Percentiles rank a stretch among this genome's conserved stretches.
phyloP scores from a whole-genome alignment of 192 early-diverging fungal species.

The Linnemannia elongata region DNA sequence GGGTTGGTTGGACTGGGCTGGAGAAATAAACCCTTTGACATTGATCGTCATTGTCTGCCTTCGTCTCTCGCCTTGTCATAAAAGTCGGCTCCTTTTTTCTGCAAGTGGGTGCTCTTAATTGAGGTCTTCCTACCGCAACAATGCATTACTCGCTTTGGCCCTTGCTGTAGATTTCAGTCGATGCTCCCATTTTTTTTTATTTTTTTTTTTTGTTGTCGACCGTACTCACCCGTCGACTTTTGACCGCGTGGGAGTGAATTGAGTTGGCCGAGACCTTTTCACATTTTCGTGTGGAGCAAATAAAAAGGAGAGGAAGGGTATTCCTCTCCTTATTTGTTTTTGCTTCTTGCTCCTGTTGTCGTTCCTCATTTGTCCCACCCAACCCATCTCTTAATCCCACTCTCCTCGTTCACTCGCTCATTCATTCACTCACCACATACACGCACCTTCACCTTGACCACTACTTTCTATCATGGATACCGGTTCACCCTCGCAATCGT shows the following conservation, averaged over 20 bases:
- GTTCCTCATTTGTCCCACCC: not conserved
- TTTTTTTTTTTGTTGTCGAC: not conserved
- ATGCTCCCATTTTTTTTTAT: not conserved
- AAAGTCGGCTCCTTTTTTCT: too few relatives aligned
- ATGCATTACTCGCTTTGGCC: not conserved
- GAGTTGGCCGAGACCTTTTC: not conserved
- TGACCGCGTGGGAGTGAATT: not conserved
- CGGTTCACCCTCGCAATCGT: not conserved
- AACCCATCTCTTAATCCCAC: not conserved
- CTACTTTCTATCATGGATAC: not conserved
- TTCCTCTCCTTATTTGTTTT: not conserved
- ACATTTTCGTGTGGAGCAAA: not conserved
- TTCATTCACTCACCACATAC: not conserved
- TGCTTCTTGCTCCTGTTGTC: not conserved
- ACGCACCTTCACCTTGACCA: too few relatives aligned
- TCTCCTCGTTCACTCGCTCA: not conserved
- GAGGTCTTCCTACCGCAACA: too few relatives aligned
- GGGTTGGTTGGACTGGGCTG: too few relatives aligned
- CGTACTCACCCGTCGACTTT: not conserved
- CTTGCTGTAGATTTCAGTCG: not conserved
- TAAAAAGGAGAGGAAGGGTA: not conserved
- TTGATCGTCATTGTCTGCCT: too few relatives aligned
- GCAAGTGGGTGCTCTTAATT: not conserved
- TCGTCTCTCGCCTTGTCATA: too few relatives aligned
- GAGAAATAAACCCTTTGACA: too few relatives aligned